A percentile compares a stretch with the other conserved stretches of the same genome.
Evolutionary conservation across 345 rosid genomes (phyloP).

Genomic region (Chamaenerion angustifolium): DNA sequence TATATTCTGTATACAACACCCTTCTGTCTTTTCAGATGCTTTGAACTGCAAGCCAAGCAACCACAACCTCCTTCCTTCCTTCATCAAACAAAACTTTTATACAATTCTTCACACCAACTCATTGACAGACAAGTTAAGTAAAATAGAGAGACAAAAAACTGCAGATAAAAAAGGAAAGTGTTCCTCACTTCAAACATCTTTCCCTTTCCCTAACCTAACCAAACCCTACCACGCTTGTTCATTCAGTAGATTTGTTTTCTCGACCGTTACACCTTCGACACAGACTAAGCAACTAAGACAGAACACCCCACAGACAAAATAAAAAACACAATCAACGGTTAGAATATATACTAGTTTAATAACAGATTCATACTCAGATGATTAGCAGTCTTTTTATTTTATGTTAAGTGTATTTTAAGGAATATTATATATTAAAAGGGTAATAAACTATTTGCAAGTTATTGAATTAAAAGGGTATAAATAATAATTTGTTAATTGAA

Average conservation of each 20-base stretch:
- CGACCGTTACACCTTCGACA: constrained; percentile 44
- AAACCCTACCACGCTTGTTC: constrained; percentile 3
- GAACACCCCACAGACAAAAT: constrained; percentile 14
- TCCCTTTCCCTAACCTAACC: constrained; percentile 36
- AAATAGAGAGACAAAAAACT: not conserved
- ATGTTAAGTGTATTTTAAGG: too few species aligned
- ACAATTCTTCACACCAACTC: constrained; percentile 10
- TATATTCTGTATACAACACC: not conserved
- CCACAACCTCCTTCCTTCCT: not conserved
- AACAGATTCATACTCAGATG: too few species aligned
- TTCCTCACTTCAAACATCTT: too few species aligned
- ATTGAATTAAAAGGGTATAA: too few species aligned
- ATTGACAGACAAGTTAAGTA: constrained; percentile 33
- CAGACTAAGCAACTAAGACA: constrained; percentile 20
- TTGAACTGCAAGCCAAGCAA: constrained; percentile 53
- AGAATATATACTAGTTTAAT: too few species aligned
- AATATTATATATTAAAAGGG: too few species aligned
- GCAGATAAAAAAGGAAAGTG: too few species aligned
- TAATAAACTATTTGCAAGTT: too few species aligned
- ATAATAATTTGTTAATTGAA: too few species aligned
- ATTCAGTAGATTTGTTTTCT: constrained; percentile 20
- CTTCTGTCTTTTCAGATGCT: constrained; percentile 7
- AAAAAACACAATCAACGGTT: not conserved
- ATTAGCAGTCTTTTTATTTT: too few species aligned
- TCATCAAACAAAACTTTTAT: constrained; percentile 13